Conservation (phyloP, 2,329 filamentous ascomycete species). For the Arthroderma sp. region DNA sequence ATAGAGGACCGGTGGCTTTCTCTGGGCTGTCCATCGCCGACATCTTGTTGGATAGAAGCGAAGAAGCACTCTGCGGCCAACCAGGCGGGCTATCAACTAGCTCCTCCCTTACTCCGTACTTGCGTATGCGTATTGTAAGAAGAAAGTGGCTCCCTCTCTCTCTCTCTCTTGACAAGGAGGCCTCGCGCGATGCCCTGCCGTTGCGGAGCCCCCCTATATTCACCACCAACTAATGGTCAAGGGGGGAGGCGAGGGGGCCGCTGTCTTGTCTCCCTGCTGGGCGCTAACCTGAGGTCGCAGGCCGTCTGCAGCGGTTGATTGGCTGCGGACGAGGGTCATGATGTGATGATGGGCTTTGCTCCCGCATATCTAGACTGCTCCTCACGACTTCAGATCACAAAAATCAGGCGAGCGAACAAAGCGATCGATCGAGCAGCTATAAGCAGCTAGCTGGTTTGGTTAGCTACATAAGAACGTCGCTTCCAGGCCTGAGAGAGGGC, state of each 20-base stretch:
- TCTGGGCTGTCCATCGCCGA: not conserved
- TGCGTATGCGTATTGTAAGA: not conserved
- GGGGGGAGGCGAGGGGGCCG: not conserved
- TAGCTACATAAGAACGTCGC: not conserved
- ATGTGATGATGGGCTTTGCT: constrained; percentile 4
- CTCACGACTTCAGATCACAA: not conserved
- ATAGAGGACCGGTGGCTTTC: not conserved
- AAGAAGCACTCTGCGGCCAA: constrained; percentile 2
- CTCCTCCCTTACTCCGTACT: not conserved
- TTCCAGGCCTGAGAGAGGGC: not conserved
- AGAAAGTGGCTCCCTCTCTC: too few relatives aligned
- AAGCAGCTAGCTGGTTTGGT: not conserved
- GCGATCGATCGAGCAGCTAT: not conserved
- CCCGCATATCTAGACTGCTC: constrained; percentile 2
- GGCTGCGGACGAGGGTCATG: not conserved
- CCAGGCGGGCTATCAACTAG: not conserved
- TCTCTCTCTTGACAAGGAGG: not conserved
- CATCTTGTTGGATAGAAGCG: not conserved
- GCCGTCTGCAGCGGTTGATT: not conserved
- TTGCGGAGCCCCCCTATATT: constrained; percentile 1
- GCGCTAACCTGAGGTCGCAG: constrained; percentile 5
- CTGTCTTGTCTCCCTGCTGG: not conserved
- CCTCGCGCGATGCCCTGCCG: not conserved
- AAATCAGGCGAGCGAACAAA: not conserved
- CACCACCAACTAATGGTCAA: not conserved